A percentile compares a stretch with the other conserved stretches of the same genome.
phyloP scores from a whole-genome alignment of 805 yeast species.

The Yarrowia yakushimensis region DNA sequence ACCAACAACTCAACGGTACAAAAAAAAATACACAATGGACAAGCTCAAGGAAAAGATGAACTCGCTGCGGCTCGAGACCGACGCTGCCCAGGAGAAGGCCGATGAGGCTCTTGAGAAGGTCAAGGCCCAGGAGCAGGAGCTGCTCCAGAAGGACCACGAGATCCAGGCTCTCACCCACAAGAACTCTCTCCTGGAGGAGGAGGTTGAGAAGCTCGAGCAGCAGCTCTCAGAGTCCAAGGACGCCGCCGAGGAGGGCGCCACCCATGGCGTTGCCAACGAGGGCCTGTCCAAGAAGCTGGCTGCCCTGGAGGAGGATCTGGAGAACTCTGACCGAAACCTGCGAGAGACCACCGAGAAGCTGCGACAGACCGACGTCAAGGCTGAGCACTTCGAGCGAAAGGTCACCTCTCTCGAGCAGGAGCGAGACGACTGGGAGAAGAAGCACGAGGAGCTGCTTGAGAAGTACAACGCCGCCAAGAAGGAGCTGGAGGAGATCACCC shows the following conservation, averaged over 20 bases:
- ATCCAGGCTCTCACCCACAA: slow-evolving; percentile 89
- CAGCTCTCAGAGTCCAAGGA: slow-evolving; percentile 74
- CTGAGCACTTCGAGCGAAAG: slow-evolving; percentile 93
- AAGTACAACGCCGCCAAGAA: slow-evolving; percentile 81
- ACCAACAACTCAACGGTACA: slow-evolving; percentile 1
- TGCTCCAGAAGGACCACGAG: slow-evolving; percentile 88
- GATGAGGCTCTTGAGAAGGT: slow-evolving; percentile 78
- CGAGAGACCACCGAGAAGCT: slow-evolving; percentile 90
- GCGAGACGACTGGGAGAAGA: slow-evolving; percentile 85
- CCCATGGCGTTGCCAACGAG: slow-evolving; percentile 85
- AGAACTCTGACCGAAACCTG: slow-evolving; percentile 83
- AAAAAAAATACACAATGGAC: slow-evolving; percentile 40
- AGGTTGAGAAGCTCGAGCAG: slow-evolving; percentile 64
- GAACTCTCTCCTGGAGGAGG: slow-evolving; percentile 85
- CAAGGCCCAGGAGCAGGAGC: slow-evolving; percentile 90
- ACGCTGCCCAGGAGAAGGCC: slow-evolving; percentile 94
- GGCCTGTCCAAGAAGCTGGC: slow-evolving; percentile 85
- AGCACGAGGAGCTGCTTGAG: slow-evolving; percentile 79
- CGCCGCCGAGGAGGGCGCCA: slow-evolving; percentile 85
- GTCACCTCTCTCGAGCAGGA: slow-evolving; percentile 89
- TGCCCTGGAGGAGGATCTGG: slow-evolving; percentile 85
- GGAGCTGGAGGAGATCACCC: slow-evolving; percentile 94
- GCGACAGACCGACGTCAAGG: slow-evolving; percentile 92
- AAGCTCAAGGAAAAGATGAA: slow-evolving; percentile 64
- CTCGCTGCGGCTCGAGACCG: slow-evolving; percentile 90